Conservation (phyloP, 108 stramenopile genomes). For the Hondaea fermentalgiana region DNA sequence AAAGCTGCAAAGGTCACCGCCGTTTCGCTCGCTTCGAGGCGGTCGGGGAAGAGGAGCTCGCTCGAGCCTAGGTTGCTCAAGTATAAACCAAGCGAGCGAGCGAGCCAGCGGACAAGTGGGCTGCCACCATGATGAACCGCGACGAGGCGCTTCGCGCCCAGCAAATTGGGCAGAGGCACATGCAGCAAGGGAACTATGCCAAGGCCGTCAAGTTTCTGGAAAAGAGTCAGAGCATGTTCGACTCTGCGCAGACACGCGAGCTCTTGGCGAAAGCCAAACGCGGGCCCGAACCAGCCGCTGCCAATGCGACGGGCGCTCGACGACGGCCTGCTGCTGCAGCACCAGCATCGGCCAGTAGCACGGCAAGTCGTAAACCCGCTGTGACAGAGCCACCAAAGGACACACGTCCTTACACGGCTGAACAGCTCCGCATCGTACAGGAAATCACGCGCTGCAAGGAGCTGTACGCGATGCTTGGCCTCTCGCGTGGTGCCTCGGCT, state of each 20-base stretch:
- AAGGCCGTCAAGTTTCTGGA: not conserved
- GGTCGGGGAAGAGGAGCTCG: not conserved
- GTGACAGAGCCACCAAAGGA: not conserved
- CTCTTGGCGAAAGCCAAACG: not conserved
- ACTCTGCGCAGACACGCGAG: not conserved
- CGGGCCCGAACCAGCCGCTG: not conserved
- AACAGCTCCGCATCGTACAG: not conserved
- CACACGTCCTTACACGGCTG: not conserved
- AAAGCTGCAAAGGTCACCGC: too few species aligned
- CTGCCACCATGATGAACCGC: not conserved
- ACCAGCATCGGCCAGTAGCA: not conserved
- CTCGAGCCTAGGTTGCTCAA: too few species aligned
- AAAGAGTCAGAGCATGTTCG: not conserved
- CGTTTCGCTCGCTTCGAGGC: too few species aligned
- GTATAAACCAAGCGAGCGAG: too few species aligned
- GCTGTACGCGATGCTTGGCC: constrained; percentile 17
- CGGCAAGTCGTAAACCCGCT: too few species aligned
- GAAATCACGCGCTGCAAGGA: constrained; percentile 2
- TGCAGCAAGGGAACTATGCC: not conserved
- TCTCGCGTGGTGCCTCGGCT: not conserved
- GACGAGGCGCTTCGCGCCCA: not conserved
- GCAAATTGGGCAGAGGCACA: not conserved
- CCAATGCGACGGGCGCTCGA: not conserved
- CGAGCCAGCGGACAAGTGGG: too few species aligned
- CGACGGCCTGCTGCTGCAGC: not conserved